These are phyloP conservation scores for Colletotrichum lini DNA, from an alignment of 2,329 filamentous ascomycete genomes.

Conservation along the genomic window DNA sequence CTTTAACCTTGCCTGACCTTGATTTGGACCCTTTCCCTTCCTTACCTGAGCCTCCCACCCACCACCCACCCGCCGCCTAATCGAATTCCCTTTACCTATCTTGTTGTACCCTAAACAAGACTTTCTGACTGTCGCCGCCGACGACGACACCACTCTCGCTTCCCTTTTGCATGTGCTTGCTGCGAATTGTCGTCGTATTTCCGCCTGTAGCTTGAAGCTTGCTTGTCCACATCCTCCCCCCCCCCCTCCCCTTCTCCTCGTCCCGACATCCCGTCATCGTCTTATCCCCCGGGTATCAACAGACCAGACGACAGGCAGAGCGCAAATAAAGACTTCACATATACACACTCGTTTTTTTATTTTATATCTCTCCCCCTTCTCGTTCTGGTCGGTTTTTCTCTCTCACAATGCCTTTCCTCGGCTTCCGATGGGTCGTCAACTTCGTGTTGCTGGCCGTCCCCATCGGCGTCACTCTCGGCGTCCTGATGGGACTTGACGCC, in stretches of 20 bases:
- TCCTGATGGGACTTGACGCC: slow-evolving; percentile 65
- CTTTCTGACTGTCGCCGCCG: slow-evolving; percentile 1
- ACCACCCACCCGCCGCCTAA: neutral
- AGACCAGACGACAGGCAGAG: too few relatives aligned
- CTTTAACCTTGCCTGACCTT: slow-evolving; percentile 18
- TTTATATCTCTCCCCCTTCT: neutral
- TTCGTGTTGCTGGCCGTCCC: slow-evolving; percentile 64
- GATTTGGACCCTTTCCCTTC: slow-evolving; percentile 16
- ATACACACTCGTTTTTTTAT: too few relatives aligned
- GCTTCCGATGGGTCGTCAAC: slow-evolving; percentile 63
- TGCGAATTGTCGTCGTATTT: slow-evolving; percentile 12
- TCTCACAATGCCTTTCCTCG: slow-evolving; percentile 52
- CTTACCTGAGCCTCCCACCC: slow-evolving; percentile 25
- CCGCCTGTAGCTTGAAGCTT: slow-evolving; percentile 9
- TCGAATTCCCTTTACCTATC: slow-evolving; percentile 1
- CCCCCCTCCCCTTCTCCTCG: too few relatives aligned
- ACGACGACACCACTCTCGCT: slow-evolving; percentile 19
- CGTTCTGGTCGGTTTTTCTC: slow-evolving; percentile 17
- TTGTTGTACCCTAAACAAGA: slow-evolving; percentile 22
- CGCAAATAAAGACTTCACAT: too few relatives aligned
- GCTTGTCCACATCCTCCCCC: too few relatives aligned
- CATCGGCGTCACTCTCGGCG: slow-evolving; percentile 63
- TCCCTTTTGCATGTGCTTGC: slow-evolving; percentile 15
- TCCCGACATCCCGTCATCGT: too few relatives aligned
- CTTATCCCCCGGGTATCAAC: too few relatives aligned